phyloP scores from a whole-genome alignment of 2,329 filamentous ascomycete genomes.

The Fusarium gaditjirri region DNA sequence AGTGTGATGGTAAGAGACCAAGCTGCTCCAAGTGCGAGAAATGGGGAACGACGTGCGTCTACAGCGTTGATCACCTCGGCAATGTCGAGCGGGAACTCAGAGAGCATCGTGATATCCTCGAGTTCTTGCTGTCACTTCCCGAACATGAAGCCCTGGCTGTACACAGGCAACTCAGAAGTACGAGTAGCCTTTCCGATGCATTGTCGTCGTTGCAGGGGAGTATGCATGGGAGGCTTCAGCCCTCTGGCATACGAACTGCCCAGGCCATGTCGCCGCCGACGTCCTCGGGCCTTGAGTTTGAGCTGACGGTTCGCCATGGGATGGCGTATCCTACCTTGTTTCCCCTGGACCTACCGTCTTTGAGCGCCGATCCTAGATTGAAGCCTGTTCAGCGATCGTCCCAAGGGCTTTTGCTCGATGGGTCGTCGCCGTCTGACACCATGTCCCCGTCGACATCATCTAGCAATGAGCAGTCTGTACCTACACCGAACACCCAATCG shows the following conservation, averaged over 20 bases:
- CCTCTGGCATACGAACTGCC: slow-evolving; percentile 19
- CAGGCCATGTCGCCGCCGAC: slow-evolving; percentile 26
- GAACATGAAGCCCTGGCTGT: slow-evolving; percentile 10
- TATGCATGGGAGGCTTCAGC: slow-evolving; percentile 22
- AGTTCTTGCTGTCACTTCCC: slow-evolving; percentile 15
- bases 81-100: slow-evolving; percentile 25
- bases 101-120: slow-evolving; percentile 23
- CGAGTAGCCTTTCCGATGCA: neutral
- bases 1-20: slow-evolving; percentile 29
- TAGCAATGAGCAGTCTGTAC: neutral
- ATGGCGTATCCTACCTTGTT: slow-evolving; percentile 27
- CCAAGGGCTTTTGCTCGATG: neutral
- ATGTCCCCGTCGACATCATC: slow-evolving; percentile 19
- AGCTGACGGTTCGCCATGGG: slow-evolving; percentile 29
- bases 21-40: slow-evolving; percentile 21
- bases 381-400: neutral
- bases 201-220: slow-evolving; percentile 20
- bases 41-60: slow-evolving; percentile 19
- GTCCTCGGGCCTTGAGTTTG: slow-evolving; percentile 32
- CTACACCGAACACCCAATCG: slow-evolving; percentile 10
- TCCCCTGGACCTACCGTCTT: slow-evolving; percentile 19
- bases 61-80: slow-evolving; percentile 18
- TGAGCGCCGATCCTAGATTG: slow-evolving; percentile 7
- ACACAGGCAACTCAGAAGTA: slow-evolving; percentile 3
- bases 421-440: slow-evolving; percentile 19